These are phyloP conservation scores for Leccinum variicolor DNA, from an alignment of 768 basidiomycete genomes.

Conservation along the genomic window DNA sequence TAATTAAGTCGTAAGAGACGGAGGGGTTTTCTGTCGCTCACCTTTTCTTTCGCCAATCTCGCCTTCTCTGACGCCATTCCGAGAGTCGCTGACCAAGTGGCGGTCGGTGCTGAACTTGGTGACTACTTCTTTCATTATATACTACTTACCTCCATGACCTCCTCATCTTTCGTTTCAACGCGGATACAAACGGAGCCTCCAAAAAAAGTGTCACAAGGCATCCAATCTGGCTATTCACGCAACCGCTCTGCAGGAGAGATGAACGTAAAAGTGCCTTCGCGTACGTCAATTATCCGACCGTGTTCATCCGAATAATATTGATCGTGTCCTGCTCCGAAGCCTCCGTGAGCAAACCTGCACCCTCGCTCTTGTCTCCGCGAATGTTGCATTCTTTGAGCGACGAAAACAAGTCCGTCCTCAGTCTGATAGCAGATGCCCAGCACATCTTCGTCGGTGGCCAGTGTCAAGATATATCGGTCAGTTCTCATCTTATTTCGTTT, in stretches of 20 bases:
- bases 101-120: neutral
- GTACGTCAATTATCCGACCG: conserved; percentile 17
- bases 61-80: conserved; percentile 37
- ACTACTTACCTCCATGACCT: neutral
- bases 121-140: neutral
- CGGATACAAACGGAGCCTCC: conserved; percentile 2
- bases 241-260: neutral
- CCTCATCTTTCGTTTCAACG: neutral
- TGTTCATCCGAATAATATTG: neutral
- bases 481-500: conserved; percentile 15
- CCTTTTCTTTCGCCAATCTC: conserved; percentile 33
- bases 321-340: conserved; percentile 34
- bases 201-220: neutral
- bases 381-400: conserved; percentile 72
- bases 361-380: conserved; percentile 42
- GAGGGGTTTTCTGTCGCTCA: neutral
- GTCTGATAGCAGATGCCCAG: conserved; percentile 65
- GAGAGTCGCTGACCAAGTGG: conserved; percentile 1
- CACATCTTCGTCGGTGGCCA: conserved; percentile 87
- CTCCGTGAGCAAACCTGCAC: conserved; percentile 57
- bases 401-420: conserved; percentile 65
- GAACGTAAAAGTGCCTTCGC: conserved; percentile 20
- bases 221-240: conserved; percentile 3
- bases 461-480: conserved; percentile 69
- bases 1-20: neutral